Evolutionary conservation across 495 filamentous ascomycete genomes (phyloP).

Genomic region (Penicillium atrosanguineum): DNA sequence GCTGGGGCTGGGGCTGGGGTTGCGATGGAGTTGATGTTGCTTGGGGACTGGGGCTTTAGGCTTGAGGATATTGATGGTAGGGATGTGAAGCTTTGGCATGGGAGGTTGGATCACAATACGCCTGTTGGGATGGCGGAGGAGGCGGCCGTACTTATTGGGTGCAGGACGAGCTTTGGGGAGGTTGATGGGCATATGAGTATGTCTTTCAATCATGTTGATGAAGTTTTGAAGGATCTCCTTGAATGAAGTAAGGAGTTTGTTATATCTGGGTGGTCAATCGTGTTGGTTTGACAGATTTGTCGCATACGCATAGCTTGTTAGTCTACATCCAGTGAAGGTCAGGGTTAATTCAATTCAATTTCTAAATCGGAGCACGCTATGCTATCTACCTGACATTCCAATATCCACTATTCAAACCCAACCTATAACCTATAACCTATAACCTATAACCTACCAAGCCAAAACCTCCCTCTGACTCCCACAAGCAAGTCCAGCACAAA

Average conservation of each 20-base stretch:
- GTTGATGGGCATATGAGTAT: constrained; percentile 8
- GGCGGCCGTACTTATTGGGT: neutral
- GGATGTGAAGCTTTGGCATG: constrained; percentile 9
- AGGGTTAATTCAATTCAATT: too few species aligned
- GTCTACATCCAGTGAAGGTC: too few species aligned
- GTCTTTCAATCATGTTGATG: neutral
- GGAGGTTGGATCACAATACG: constrained; percentile 7
- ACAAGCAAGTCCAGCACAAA: constrained; percentile 26
- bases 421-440: too few species aligned
- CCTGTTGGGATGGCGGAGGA: constrained; percentile 12
- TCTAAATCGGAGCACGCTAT: too few species aligned
- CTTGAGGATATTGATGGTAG: constrained; percentile 4
- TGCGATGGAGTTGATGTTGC: constrained; percentile 6
- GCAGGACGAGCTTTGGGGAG: constrained; percentile 2
- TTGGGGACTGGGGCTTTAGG: constrained; percentile 10
- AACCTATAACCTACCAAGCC: constrained; percentile 30
- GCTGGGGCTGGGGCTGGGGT: neutral
- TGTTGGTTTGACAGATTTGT: too few species aligned
- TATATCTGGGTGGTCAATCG: too few species aligned
- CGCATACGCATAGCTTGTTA: too few species aligned
- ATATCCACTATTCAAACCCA: too few species aligned
- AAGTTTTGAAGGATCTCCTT: constrained; percentile 5
- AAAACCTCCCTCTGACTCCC: constrained; percentile 22
- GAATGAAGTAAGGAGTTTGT: too few species aligned
- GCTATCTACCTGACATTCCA: too few species aligned